Percentiles rank a stretch among this genome's conserved stretches.
phyloP scores from a whole-genome alignment of 768 basidiomycete genomes.

The Rhizopogon rudus region DNA sequence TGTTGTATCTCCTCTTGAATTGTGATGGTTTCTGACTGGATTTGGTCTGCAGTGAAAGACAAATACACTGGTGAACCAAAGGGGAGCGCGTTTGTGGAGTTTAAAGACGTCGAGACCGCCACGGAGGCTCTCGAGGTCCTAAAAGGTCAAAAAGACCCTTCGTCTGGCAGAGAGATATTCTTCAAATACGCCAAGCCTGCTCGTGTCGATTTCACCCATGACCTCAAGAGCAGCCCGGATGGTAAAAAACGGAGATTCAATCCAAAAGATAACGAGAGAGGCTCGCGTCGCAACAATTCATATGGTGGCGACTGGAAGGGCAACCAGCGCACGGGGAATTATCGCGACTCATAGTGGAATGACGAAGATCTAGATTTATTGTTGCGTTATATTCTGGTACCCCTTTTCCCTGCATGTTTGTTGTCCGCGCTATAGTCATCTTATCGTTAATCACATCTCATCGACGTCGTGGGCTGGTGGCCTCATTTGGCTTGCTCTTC shows the following conservation, averaged over 20 bases:
- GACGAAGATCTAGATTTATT: not conserved
- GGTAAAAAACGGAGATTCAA: not conserved
- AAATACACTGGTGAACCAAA: slow-evolving; percentile 23
- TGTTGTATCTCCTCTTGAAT: not conserved
- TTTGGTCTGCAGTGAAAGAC: slow-evolving; percentile 24
- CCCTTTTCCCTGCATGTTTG: not conserved
- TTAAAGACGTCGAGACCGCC: slow-evolving; percentile 40
- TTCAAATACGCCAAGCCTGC: slow-evolving; percentile 17
- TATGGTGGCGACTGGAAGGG: not conserved
- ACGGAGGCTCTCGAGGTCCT: slow-evolving; percentile 42
- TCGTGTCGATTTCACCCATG: not conserved
- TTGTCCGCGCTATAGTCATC: not conserved
- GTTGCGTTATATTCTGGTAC: not conserved
- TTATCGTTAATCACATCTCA: not conserved
- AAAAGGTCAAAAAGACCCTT: slow-evolving; percentile 18
- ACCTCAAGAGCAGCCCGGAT: not conserved
- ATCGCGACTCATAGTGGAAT: not conserved
- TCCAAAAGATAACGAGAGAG: not conserved
- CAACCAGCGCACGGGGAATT: not conserved
- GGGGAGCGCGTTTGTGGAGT: slow-evolving; percentile 50
- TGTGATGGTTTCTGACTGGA: not conserved
- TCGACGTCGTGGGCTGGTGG: not conserved
- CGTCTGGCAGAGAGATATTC: not conserved
- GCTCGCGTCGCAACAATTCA: not conserved
- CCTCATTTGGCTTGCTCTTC: too few relatives aligned